Base-by-base conservation (phyloP, 352 stramenopile species). In the Phytophthora multivora region DNA sequence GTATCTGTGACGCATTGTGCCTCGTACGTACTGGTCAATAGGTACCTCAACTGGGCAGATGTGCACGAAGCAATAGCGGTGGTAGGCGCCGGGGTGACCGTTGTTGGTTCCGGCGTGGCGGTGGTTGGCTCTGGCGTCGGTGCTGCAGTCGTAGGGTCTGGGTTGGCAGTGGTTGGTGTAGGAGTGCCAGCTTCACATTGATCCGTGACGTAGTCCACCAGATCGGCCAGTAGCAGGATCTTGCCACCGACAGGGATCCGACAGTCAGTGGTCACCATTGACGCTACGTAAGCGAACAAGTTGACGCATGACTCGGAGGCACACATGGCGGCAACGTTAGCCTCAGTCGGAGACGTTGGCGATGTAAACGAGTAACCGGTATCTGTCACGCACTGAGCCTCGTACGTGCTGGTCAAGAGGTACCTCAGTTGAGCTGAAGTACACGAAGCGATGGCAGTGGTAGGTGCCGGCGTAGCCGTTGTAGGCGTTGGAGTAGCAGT, bases 321-420 rank as follows among this genome's bases (percentile, higher is more conserved):
- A 45, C 68, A 73, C 63, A 76, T 73, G 23, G 49, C 41, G 15
- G 16, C 39, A 13, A 73, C 50, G 12, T 69, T 47, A 1, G 45
- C 35, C 3, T 49, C 40, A 0, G 62, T 72, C n/a, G 62, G 57
- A 7, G 36, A 30, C 13, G 59, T 62, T 2, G 56, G 59, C 4
- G 51, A 15, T 25, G 62, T 60, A 41, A 72, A 75, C 3, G 31
- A 33, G 53, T 76, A 76, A 9, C 57, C 39, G 1, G 63, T 51
- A 33, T 73, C 67, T 2, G 35, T 51, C 11, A 55, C 21, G 38
- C 67, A 76, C 48, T 69, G 52, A 8, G 33, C 18, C 10, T 54
- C n/a, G 45, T 76, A 64, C 1, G 51, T 50, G 30, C 58, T 53
- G 26, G 53, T 64, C 15, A 72, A 23, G 16, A 76, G 18, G n/a